These are phyloP conservation scores for Eucalyptus curtisii DNA, from an alignment of 345 rosid genomes.

Conservation along the genomic window DNA sequence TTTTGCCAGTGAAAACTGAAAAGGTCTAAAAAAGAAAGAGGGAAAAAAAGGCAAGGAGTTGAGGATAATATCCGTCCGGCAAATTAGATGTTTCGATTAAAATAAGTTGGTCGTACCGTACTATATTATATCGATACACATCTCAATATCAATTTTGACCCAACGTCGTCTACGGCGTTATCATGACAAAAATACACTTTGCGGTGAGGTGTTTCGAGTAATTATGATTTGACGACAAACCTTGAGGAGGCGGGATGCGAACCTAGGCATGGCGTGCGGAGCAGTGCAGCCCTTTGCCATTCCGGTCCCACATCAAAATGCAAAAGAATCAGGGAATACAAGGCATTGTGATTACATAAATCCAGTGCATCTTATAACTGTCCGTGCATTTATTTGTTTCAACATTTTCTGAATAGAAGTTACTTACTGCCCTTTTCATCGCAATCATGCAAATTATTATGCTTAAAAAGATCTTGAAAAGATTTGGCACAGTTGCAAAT, in stretches of 20 bases:
- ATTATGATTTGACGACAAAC: not conserved
- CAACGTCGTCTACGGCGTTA: too few relatives aligned
- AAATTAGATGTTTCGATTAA: not conserved
- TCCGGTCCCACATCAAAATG: not conserved
- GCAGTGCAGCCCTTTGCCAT: not conserved
- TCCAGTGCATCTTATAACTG: not conserved
- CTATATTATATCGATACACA: accelerated
- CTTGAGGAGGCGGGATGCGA: not conserved
- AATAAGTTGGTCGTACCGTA: not conserved
- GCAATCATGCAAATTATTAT: not conserved
- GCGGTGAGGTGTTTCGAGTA: not conserved
- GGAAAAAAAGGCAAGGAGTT: not conserved
- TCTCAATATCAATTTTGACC: not conserved
- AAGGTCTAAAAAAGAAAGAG: accelerated
- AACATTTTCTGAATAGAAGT: not conserved
- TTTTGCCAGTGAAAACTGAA: not conserved
- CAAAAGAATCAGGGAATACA: not conserved
- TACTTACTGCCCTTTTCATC: not conserved
- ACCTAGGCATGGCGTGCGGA: not conserved
- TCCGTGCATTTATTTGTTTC: not conserved
- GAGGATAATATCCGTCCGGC: not conserved
- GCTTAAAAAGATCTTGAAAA: not conserved
- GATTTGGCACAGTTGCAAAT: not conserved
- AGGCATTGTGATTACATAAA: not conserved
- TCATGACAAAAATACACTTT: not conserved